phyloP scores from a whole-genome alignment of 495 filamentous ascomycete species.

The Choiromyces venosus region DNA sequence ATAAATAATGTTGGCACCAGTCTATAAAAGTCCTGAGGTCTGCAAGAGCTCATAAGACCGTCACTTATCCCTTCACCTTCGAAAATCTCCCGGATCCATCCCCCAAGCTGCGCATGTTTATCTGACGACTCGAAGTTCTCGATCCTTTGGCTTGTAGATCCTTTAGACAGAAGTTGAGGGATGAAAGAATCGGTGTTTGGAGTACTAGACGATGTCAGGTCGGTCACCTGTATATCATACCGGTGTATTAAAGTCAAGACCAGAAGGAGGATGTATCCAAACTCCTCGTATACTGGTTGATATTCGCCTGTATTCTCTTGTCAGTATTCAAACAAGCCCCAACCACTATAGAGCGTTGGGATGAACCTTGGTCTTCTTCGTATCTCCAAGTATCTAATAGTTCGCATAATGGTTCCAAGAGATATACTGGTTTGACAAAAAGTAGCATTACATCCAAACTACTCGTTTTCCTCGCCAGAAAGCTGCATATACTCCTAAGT shows the following conservation, averaged over 20 bases:
- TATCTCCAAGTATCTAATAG: slow-evolving; percentile 85
- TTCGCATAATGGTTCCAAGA: slow-evolving; percentile 77
- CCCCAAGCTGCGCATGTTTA: slow-evolving; percentile 68
- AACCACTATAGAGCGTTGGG: neutral
- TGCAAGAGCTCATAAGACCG: slow-evolving; percentile 84
- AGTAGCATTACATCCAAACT: slow-evolving; percentile 79
- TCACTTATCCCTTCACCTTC: slow-evolving; percentile 76
- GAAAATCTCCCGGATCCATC: slow-evolving; percentile 85
- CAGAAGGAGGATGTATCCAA: slow-evolving; percentile 79
- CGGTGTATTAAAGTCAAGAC: slow-evolving; percentile 78
- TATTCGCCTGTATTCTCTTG: slow-evolving; percentile 59
- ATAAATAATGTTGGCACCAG: slow-evolving; percentile 85
- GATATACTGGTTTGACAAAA: slow-evolving; percentile 67
- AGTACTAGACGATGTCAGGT: slow-evolving; percentile 57
- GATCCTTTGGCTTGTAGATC: slow-evolving; percentile 55
- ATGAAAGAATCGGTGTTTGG: slow-evolving; percentile 64
- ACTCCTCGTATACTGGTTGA: slow-evolving; percentile 95
- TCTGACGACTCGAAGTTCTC: slow-evolving; percentile 60
- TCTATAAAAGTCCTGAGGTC: slow-evolving; percentile 87
- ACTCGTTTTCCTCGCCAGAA: slow-evolving; percentile 69
- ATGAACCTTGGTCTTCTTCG: slow-evolving; percentile 73
- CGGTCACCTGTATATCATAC: slow-evolving; percentile 63
- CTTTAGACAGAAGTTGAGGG: slow-evolving; percentile 64
- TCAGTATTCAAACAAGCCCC: neutral
- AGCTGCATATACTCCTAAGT: slow-evolving; percentile 74